Base-by-base conservation (phyloP, 164 flowering plant species). In the Euptelea pleiosperma region DNA sequence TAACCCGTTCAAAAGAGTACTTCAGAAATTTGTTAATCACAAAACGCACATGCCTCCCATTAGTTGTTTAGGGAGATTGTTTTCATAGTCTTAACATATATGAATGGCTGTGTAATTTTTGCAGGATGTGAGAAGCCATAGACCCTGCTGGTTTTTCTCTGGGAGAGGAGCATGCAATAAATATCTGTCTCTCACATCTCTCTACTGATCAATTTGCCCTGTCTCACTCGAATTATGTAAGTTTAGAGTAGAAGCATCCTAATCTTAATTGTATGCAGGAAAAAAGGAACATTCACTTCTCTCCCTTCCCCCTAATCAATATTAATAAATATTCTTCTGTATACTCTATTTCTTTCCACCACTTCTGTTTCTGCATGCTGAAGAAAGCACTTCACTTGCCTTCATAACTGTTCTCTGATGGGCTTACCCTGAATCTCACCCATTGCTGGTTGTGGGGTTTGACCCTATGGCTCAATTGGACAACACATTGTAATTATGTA, bases 71-170 rank as follows among this genome's bases (percentile, higher is more conserved):
- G 29, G 5, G 11, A 44, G 15, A 2, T 45, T 15, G 8, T 26
- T 26, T 11, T 26, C 24, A 25, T 49, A 28, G 40, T 15, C 18
- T 8, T 33, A 19, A 52, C 10, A 16, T 18, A 19, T 8, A 4
- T 18, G 31, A 2, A 8, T 4, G 4, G 4, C 7, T 52, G 6
- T 35, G n/a, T 16, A 15, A 18, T 37, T 53, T 53, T 35, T 53
- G 57, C 43, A 53, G 57, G 28, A 53, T 36, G 57, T 19, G 57
- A 7, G 15, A 10, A 52, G 14, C 40, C 54, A 16, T 43, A 43
- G 35, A 33, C 31, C 12, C 33, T 45, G 16, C n/a, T 18, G 7
- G 36, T 19, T 34, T 52, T 52, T 3, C 4, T 22, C 42, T 21
- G 42, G 42, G 2, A 21, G 55, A 51, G 15, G 37, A 19, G 37